A percentile compares a stretch with the other conserved stretches of the same genome.
Conservation (phyloP, 2,329 filamentous ascomycete genomes). For the Dendrostoma leiphaemia region DNA sequence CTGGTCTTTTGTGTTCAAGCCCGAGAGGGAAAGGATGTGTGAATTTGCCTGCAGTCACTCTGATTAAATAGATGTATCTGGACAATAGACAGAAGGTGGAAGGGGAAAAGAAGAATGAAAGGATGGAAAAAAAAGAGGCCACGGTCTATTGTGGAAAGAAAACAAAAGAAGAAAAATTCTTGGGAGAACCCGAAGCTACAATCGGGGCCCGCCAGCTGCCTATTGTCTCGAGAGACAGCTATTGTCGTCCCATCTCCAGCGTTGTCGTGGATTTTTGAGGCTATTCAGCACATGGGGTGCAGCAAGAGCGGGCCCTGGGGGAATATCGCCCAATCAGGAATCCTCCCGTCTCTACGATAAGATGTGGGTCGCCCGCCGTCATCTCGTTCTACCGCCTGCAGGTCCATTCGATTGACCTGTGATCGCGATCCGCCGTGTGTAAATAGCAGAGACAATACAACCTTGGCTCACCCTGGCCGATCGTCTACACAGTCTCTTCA, state of each 20-base stretch:
- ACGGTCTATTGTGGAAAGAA: no score
- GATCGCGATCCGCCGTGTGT: constrained; percentile 13
- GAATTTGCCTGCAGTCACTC: no score
- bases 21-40: no score
- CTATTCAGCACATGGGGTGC: background rate
- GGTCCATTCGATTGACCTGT: no score
- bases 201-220: background rate
- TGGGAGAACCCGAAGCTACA: background rate
- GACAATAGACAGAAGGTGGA: background rate
- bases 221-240: background rate
- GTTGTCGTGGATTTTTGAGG: background rate
- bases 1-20: background rate
- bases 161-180: background rate
- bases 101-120: background rate
- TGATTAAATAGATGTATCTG: no score
- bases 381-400: constrained; percentile 1
- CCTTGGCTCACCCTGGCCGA: background rate
- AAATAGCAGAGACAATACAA: constrained; percentile 1
- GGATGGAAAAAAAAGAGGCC: background rate
- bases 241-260: background rate
- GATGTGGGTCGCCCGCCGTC: background rate
- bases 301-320: background rate
- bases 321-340: background rate
- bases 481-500: background rate
- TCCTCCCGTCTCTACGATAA: background rate